These are phyloP conservation scores for Parmales sp. DNA, from an alignment of 108 stramenopile genomes.

Conservation along the genomic window DNA sequence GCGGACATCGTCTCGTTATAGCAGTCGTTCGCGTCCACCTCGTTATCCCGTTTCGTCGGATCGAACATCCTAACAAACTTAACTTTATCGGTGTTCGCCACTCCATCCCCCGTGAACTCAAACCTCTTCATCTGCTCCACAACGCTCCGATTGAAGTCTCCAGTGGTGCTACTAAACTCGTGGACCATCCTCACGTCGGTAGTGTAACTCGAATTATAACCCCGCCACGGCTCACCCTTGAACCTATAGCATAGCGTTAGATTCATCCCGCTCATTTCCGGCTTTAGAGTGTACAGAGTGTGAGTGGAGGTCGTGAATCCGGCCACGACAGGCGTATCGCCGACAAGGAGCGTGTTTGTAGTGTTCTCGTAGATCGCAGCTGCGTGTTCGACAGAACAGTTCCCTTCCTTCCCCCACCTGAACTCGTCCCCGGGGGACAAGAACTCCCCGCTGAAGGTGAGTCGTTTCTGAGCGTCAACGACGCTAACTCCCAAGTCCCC, in stretches of 20 bases:
- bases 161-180: background rate
- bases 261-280: background rate
- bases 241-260: slow-evolving; percentile 1
- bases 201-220: background rate
- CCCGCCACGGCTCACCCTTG: background rate
- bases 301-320: background rate
- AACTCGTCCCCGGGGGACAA: background rate
- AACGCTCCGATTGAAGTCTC: background rate
- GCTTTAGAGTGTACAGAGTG: background rate
- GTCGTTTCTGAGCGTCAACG: background rate
- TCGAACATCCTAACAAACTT: background rate
- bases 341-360: background rate
- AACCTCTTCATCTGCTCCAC: background rate
- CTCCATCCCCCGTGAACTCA: background rate
- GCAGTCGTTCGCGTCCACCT: background rate
- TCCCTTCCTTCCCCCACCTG: background rate
- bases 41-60: background rate
- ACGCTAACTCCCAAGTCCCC: background rate
- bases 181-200: background rate
- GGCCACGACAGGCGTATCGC: background rate
- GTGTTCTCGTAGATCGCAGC: background rate
- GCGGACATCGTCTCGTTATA: background rate
- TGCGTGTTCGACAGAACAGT: background rate
- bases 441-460: slow-evolving; percentile 5
- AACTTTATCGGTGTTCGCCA: background rate